Evolutionary conservation across 2,329 filamentous ascomycete genomes (phyloP).

Genomic region (Aspergillus transmontanensis): DNA sequence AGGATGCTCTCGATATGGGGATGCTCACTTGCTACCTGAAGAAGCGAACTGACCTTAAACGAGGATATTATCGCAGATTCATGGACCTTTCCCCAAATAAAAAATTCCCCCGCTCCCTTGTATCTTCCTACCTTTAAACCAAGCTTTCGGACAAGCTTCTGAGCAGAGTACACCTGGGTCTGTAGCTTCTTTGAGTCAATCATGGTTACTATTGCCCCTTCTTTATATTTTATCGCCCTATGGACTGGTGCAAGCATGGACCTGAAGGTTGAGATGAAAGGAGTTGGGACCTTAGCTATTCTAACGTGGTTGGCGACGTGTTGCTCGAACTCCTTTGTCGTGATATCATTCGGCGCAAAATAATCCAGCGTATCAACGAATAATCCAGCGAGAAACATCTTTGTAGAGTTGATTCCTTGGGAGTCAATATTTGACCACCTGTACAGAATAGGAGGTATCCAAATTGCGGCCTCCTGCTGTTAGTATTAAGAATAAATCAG

Average conservation of each 20-base stretch:
- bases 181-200: slow-evolving; percentile 33
- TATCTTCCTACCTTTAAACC: slow-evolving; percentile 25
- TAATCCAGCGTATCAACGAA: slow-evolving; percentile 19
- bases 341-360: slow-evolving; percentile 19
- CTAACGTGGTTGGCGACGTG: slow-evolving; percentile 30
- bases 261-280: slow-evolving; percentile 37
- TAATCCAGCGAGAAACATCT: slow-evolving; percentile 27
- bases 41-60: slow-evolving; percentile 27
- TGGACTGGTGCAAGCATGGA: slow-evolving; percentile 35
- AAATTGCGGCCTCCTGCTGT: background rate
- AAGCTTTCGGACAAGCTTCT: slow-evolving; percentile 24
- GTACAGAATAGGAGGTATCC: slow-evolving; percentile 34
- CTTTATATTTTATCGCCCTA: slow-evolving; percentile 26
- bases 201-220: slow-evolving; percentile 30
- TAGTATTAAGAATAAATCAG: background rate
- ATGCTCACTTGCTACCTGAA: slow-evolving; percentile 18
- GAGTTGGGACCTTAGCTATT: slow-evolving; percentile 22
- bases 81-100: slow-evolving; percentile 37
- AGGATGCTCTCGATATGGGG: slow-evolving; percentile 28
- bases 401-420: slow-evolving; percentile 32
- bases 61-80: slow-evolving; percentile 30
- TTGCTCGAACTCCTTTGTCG: slow-evolving; percentile 19
- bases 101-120: slow-evolving; percentile 33
- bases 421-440: slow-evolving; percentile 36
- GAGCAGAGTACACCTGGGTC: slow-evolving; percentile 29